Evolutionary conservation across 352 stramenopile species (phyloP), one percentile per base, ranked within the genome.

Genomic region (Phytophthora hybrid): DNA sequence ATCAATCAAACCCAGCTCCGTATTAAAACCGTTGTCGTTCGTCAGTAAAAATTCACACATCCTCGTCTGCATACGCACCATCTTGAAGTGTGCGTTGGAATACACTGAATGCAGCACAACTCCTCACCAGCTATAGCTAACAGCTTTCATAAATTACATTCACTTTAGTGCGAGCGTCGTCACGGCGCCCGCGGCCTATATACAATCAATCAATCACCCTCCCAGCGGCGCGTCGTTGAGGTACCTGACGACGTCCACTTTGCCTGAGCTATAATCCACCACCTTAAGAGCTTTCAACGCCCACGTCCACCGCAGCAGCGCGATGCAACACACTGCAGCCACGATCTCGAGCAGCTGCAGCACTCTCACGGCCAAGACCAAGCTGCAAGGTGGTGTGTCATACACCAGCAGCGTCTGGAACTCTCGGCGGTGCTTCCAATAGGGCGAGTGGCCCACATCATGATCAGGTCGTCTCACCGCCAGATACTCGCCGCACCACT

Each of bases 401-500:
- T 67, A 63, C 32, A 63, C 59, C 23, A 83, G 41, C 23, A 83
- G 46, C 2, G 53, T 46, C 57, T 80, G 74, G 39, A 83, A 81
- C 51, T 80, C 66, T 4, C 58, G 67, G 21, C 74, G 57, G 68
- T 83, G 77, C 31, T 78, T 71, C 60, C 74, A 80, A 57, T 81
- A 83, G 1, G 81, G 79, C 47, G 81, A 86, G 31, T 78, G 67
- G 16, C 66, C 71, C 39, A 78, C 75, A 46, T 75, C 68, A 37
- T 78, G 58, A 7, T 77, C 73, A 0, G 46, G 29, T 14, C 63
- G 55, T 64, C 59, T 63, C 4, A 37, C 51, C 0, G 56, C 57
- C 39, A 88, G 66, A 44, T 88, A 86, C 34, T 79, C 74, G 9
- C 81, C 81, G 55, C 81, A 88, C 81, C 81, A 88, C 69, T 86